Base-by-base conservation (phyloP, 306 rosid genomes). In the Prunus mume region DNA sequence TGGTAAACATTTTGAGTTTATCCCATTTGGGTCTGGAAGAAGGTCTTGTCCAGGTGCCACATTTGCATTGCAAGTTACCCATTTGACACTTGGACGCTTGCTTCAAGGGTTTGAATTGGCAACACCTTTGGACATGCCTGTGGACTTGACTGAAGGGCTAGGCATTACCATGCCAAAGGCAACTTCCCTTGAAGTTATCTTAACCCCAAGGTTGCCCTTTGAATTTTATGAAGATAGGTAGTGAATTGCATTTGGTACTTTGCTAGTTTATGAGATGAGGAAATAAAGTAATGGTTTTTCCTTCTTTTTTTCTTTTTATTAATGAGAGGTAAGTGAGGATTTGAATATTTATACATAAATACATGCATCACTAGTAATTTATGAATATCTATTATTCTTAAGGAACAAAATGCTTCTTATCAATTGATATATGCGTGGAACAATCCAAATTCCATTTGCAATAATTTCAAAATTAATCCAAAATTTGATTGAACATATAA, bases 11-110 rank as follows among this genome's bases (percentile, higher is more conserved):
- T 88, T 84, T 79, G 82, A 83, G 76, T 84, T 82, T 17, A 81
- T 83, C 3, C 95, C 95, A 13, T 90, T 88, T 67, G 92, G 95
- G 18, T 77, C 63, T 18, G 88, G 95, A 0, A 83, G 92, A 73
- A 71, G 90, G 24, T 73, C 89, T 66, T 90, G 95, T 20, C 92
- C 92, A 8, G 92, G 95, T 5, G 60, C 70, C 0, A 50, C 45
- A 3, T 79, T 90, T 22, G 90, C 88, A 3, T 28, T 74, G 60
- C 92, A 86, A 51, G 80, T 81, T 28, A 68, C 32, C 4, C 80
- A 84, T 27, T 57, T 81, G 58, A 70, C 88, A 4, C 51, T 88
- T 13, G 90, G 89, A 22, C 76, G 89, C 17, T 49, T 88, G 69
- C 78, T 90, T 67, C 95, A 90, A 32, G 84, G 85, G 4, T 90